Evolutionary conservation across 768 basidiomycete genomes (phyloP), one percentile per base, ranked within the genome.

Genomic region (Pleurotus pulmonarius): DNA sequence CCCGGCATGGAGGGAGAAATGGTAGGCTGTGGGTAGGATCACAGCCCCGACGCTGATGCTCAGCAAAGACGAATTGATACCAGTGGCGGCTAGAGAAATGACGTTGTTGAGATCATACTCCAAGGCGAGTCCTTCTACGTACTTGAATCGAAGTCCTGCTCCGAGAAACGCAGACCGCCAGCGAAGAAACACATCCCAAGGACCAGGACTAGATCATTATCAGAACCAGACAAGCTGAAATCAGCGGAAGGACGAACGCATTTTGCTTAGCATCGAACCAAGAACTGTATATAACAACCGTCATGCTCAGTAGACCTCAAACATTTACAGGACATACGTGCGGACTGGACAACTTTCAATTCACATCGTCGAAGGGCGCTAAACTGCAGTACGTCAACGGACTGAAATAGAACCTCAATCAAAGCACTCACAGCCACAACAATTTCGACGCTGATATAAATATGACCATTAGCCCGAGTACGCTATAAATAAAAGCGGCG

Each of bases 121-220:
- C 29, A 12, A 12, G 26, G 25, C 18, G 12, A 7, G 11, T 25
- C 45, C 29, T 34, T 34, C 29, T 34, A 69, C 84, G 54, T 63
- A 91, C 90, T 85, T 3, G 77, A 67, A 59, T 89, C 85, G 59
- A 91, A 91, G 1, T 82, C 87, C 68, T 92, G 91, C 64, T 92
- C 88, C 2, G 87, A 83, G 61, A 86, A 92, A 12, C 81, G 79
- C 59, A 85, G 64, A 0, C 90, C 90, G 12, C 91, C 90, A 0
- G 90, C 91, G 59, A 93, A 88, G 70, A 92, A 90, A 62, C 89
- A 90, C 69, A 93, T 82, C 15, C 92, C 92, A 9, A 93, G 79
- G 15, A 94, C 90, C 40, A 94, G 81, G 1, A 94, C 90, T 92
- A 44, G 45, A 54, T 34, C 25, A 8, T 29, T 15, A 16, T 12